Evolutionary conservation across 2,329 filamentous ascomycete species (phyloP), one percentile per base, ranked within the genome.

Genomic region (Fusarium haematococcum): DNA sequence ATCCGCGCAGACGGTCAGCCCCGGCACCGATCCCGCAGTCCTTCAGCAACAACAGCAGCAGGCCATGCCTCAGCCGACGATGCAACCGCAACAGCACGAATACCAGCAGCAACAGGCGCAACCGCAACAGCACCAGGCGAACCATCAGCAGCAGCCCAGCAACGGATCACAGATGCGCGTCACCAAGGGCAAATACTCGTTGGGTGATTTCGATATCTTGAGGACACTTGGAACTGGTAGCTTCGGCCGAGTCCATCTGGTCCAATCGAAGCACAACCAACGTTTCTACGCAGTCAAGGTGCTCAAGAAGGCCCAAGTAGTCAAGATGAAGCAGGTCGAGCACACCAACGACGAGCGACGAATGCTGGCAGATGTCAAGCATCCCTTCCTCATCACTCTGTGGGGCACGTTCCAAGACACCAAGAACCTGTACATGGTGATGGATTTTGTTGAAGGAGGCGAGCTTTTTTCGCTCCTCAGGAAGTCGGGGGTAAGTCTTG

Each of bases 311-410:
- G 92, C 92, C 58, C 97, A 99, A 85, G 96, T 99, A 64, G 95
- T 99, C 84, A 98, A 98, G 88, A 98, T 99, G 97, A 99, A 99
- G 90, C 97, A 99, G 85, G 95, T 99, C 70, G 97, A 99, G 85
- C 97, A 99, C 86, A 99, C 97, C 77, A 99, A 99, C 81, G 97
- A 99, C 84, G 97, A 99, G 87, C 90, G 97, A 76, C 91, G 91
- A 79, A 99, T 99, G 97, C 86, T 99, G 79, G 94, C 95, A 82
- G 94, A 97, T 83, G 97, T 98, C 83, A 97, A 98, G 84, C 96
- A 99, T 84, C 95, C 97, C 14, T 99, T 99, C 85, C 88, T 99
- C 74, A 97, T 99, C 81, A 99, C 97, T 2, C 88, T 99, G 45
- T 99, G 97, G 97, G 97, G 97, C 68, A 99, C 97, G 11, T 99